Conservation (phyloP, 1,284 basidiomycete species). For the Nidula niveotomentosa region DNA sequence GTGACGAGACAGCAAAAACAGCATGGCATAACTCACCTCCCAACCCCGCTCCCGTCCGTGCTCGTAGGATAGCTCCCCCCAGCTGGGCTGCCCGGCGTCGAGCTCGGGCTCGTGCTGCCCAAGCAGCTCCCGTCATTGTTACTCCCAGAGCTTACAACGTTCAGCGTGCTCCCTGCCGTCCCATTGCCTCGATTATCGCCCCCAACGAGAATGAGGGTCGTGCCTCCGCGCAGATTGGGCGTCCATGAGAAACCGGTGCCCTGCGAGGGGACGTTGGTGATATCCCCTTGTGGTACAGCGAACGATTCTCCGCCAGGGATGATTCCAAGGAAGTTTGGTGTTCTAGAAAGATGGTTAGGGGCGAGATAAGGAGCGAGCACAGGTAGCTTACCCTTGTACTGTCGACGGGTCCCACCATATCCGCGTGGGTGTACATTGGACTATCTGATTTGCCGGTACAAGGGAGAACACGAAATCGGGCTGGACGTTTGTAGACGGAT, state of each 20-base stretch:
- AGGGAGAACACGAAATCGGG: constrained; percentile 63
- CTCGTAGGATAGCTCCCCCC: constrained; percentile 71
- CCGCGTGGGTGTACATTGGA: constrained; percentile 58
- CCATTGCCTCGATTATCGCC: constrained; percentile 69
- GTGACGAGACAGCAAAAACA: background rate
- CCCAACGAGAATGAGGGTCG: constrained; percentile 61
- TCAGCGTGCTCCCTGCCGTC: constrained; percentile 60
- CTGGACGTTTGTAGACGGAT: constrained; percentile 42
- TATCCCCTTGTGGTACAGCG: constrained; percentile 45
- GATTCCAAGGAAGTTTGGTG: constrained; percentile 62
- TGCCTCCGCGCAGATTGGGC: constrained; percentile 59
- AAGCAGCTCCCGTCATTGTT: constrained; percentile 53
- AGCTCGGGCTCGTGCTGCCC: constrained; percentile 61
- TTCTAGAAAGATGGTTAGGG: constrained; percentile 30
- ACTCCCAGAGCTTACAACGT: constrained; percentile 50
- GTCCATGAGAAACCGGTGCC: constrained; percentile 73
- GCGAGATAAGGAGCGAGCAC: background rate
- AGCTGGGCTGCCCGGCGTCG: constrained; percentile 74
- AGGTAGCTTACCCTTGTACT: constrained; percentile 53
- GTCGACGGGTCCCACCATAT: constrained; percentile 58
- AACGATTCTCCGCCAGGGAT: constrained; percentile 81
- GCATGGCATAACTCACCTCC: constrained; percentile 14
- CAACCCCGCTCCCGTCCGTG: constrained; percentile 22
- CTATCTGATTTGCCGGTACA: constrained; percentile 56
- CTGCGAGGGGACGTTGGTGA: constrained; percentile 38